Evolutionary conservation across 352 stramenopile species (phyloP), one percentile per base, ranked within the genome.

Genomic region (Globisporangium nodosum): DNA sequence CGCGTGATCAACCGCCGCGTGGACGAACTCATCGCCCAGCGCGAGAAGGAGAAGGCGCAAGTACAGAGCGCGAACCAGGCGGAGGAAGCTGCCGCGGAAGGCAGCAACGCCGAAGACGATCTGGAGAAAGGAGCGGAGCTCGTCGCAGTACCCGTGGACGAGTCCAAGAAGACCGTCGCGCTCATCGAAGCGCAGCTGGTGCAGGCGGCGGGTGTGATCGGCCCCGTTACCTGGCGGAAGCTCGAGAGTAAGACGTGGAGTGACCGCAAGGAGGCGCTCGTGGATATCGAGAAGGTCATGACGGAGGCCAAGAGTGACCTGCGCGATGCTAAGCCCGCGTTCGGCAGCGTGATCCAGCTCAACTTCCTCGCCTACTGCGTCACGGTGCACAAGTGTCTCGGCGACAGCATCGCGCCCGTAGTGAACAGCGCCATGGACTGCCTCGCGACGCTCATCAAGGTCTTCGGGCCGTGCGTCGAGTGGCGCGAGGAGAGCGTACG

Each of bases 161-260:
- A 93, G n/a, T 58, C 76, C 11, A 72, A 70, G 39, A 65, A 58
- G 7, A 70, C 76, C 8, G 53, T 72, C 7, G 57, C 66, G 9
- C 56, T 91, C 15, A 46, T 93, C 11, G 77, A 88, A 24, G 27
- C 58, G 2, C 64, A 75, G 42, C 20, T 77, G 15, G 39, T 52
- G 3, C 67, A 66, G 15, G 84, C 84, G 0, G 68, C 85, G 24
- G 64, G 47, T 3, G 58, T 90, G 3, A 64, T 90, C 13, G 84
- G 84, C 0, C 84, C 84, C 3, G 84, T 93, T 4, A 64, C 63
- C 16, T 91, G 78, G 78, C 76, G 78, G 21, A 93, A 93, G 48
- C 74, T 91, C 45, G 78, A 87, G 40, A 90, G 81, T 60, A 92
- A 91, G 60, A 88, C 76, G 33, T 93, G 84, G 81, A 92, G 80